Percentiles rank a stretch among this genome's conserved stretches.
These are phyloP conservation scores for Diaporthe citrichinensis DNA, from an alignment of 2,329 filamentous ascomycete genomes.

Conservation along the genomic window DNA sequence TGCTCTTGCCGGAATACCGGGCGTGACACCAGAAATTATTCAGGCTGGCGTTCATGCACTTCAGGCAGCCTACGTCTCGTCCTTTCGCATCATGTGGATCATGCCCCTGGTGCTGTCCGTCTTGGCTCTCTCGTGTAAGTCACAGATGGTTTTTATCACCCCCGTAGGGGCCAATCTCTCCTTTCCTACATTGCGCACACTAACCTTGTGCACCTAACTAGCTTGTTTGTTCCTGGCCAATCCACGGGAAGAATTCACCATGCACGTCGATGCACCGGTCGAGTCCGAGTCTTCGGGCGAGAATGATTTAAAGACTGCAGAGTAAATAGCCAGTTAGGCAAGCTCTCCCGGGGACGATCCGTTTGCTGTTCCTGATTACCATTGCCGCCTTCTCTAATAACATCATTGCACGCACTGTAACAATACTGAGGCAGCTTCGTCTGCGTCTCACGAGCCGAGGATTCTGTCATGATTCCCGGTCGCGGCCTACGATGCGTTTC, in stretches of 20 bases:
- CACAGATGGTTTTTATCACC: neutral
- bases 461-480: neutral
- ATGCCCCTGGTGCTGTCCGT: neutral
- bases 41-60: neutral
- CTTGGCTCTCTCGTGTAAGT: neutral
- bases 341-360: neutral
- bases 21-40: neutral
- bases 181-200: neutral
- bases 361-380: neutral
- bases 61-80: neutral
- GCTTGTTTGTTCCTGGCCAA: neutral
- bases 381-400: neutral
- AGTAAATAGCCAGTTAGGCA: neutral
- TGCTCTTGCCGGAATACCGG: neutral
- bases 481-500: neutral
- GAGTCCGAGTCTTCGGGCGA: neutral
- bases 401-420: neutral
- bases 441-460: neutral
- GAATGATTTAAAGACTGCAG: neutral
- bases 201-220: neutral
- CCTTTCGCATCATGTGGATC: constrained; percentile 1
- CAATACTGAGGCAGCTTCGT: neutral
- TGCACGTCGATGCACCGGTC: neutral
- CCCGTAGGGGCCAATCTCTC: neutral
- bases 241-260: neutral